These are phyloP conservation scores for Triticum timopheevii DNA, from an alignment of 176 grass and related monocot species.

Conservation along the genomic window DNA sequence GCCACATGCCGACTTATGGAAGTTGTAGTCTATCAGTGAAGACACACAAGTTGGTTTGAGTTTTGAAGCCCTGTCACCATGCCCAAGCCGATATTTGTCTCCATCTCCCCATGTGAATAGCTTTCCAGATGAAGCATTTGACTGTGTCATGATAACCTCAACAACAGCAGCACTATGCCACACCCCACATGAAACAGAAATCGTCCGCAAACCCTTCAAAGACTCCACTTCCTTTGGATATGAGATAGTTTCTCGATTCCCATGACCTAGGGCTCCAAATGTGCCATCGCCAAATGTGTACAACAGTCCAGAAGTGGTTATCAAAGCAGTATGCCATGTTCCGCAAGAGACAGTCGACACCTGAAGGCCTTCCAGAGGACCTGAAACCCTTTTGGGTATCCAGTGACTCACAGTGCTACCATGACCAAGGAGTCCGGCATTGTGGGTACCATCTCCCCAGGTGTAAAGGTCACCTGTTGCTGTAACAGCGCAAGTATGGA, in stretches of 20 bases:
- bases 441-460: conserved; percentile 95
- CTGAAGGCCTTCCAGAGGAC: conserved; percentile 79
- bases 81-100: conserved; percentile 91
- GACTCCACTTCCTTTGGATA: conserved; percentile 89
- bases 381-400: conserved; percentile 95
- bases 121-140: conserved; percentile 91
- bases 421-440: conserved; percentile 86
- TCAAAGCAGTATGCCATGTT: conserved; percentile 91
- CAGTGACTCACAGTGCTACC: conserved; percentile 90
- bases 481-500: conserved; percentile 91
- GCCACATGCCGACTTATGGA: conserved; percentile 82
- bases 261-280: conserved; percentile 91
- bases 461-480: conserved; percentile 85
- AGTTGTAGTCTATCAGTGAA: conserved; percentile 95
- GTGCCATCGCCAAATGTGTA: conserved; percentile 92
- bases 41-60: conserved; percentile 92
- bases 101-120: conserved; percentile 98
- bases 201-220: conserved; percentile 77
- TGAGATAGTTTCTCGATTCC: conserved; percentile 67
- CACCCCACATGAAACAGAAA: conserved; percentile 93
- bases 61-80: conserved; percentile 74
- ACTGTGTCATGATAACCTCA: conserved; percentile 84
- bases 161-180: conserved; percentile 96
- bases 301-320: conserved; percentile 69
- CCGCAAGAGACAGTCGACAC: conserved; percentile 87